Percentiles rank a stretch among this genome's conserved stretches.
Conservation (phyloP, 1,284 basidiomycete species). For the Moesziomyces antarcticus region DNA sequence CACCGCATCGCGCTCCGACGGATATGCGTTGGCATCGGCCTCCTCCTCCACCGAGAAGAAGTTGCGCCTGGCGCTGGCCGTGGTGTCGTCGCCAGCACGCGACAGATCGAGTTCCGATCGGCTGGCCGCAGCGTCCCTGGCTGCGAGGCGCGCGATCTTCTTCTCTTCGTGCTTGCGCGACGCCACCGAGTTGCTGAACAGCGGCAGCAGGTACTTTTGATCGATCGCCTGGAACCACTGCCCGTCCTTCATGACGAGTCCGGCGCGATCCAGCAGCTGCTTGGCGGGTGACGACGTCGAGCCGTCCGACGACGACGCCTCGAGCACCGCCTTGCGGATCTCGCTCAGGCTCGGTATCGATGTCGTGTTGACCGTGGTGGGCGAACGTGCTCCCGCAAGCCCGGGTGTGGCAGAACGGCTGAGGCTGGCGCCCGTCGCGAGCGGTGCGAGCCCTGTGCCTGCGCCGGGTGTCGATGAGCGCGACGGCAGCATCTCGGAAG, state of each 20-base stretch:
- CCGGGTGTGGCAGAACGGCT: slow-evolving; percentile 8
- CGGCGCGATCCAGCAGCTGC: slow-evolving; percentile 61
- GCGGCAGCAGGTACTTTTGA: slow-evolving; percentile 90
- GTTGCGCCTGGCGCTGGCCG: slow-evolving; percentile 16
- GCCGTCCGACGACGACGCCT: slow-evolving; percentile 28
- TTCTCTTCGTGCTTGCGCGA: slow-evolving; percentile 68
- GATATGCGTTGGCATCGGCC: slow-evolving; percentile 24
- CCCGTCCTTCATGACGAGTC: slow-evolving; percentile 70
- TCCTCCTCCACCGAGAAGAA: slow-evolving; percentile 42
- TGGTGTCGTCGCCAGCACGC: background rate
- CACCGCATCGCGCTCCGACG: slow-evolving; percentile 43
- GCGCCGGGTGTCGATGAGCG: slow-evolving; percentile 25
- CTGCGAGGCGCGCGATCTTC: slow-evolving; percentile 42
- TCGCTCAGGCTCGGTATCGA: slow-evolving; percentile 31
- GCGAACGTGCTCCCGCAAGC: slow-evolving; percentile 14
- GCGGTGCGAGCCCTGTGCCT: slow-evolving; percentile 7
- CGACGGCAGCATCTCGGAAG: slow-evolving; percentile 30
- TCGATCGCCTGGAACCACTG: slow-evolving; percentile 98
- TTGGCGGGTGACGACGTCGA: slow-evolving; percentile 41
- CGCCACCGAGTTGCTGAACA: slow-evolving; percentile 82
- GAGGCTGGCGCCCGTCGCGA: slow-evolving; percentile 8
- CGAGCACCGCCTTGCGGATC: slow-evolving; percentile 38
- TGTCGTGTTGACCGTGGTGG: slow-evolving; percentile 2
- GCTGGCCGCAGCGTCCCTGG: slow-evolving; percentile 29
- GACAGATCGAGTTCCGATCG: slow-evolving; percentile 21